A percentile compares a stretch with the other conserved stretches of the same genome.
Conservation (phyloP, 2,329 filamentous ascomycete species). For the Paecilomyces sp. region DNA sequence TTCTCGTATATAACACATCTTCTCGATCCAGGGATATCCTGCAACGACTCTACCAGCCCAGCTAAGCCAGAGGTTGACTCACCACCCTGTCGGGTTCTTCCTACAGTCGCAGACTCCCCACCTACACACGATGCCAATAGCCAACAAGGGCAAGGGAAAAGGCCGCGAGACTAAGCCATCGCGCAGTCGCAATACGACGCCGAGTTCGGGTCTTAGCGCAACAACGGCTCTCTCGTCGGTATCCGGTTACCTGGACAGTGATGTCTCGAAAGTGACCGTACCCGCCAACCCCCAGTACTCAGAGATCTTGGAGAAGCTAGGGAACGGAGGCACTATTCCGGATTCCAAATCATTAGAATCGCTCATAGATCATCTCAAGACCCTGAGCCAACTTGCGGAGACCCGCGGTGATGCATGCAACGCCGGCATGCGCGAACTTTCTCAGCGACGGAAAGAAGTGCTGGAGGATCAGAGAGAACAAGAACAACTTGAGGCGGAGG, state of each 20-base stretch:
- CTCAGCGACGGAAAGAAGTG: constrained; percentile 51
- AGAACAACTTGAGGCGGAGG: constrained; percentile 40
- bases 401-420: constrained; percentile 53
- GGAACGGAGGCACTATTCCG: constrained; percentile 40
- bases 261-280: constrained; percentile 41
- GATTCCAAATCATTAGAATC: constrained; percentile 42
- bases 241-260: constrained; percentile 51
- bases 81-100: not conserved
- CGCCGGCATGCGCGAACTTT: constrained; percentile 52
- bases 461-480: constrained; percentile 44
- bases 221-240: constrained; percentile 25
- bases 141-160: constrained; percentile 47
- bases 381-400: constrained; percentile 51
- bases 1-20: not conserved
- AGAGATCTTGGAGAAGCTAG: constrained; percentile 51
- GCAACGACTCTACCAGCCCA: not conserved
- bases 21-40: not conserved
- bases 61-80: not conserved
- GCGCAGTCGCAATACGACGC: constrained; percentile 58
- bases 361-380: constrained; percentile 49
- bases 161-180: constrained; percentile 46
- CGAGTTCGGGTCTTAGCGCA: constrained; percentile 47
- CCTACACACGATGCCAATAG: constrained; percentile 33
- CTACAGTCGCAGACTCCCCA: not conserved
- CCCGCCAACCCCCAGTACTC: constrained; percentile 47